phyloP scores from a whole-genome alignment of 1,284 basidiomycete species.

The Ganoderma boninense region DNA sequence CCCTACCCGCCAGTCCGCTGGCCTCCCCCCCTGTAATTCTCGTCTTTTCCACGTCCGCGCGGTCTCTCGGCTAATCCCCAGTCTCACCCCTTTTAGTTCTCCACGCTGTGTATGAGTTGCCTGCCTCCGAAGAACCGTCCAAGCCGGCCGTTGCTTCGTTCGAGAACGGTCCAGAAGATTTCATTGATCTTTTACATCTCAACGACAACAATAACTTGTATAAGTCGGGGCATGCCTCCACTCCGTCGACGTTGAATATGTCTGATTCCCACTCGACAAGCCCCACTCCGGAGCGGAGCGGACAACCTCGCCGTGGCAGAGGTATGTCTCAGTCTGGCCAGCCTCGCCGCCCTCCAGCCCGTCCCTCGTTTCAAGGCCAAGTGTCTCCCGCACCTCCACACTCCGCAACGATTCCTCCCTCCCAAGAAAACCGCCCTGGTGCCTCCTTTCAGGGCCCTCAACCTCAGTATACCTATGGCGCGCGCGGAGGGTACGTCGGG shows the following conservation, averaged over 20 bases:
- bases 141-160: conserved; percentile 31
- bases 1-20: conserved; percentile 27
- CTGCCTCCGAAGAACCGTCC: conserved; percentile 30
- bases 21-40: conserved; percentile 29
- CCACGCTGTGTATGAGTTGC: conserved; percentile 34
- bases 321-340: conserved; percentile 36
- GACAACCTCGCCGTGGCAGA: conserved; percentile 34
- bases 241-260: conserved; percentile 35
- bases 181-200: conserved; percentile 31
- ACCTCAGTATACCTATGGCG: conserved; percentile 44
- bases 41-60: conserved; percentile 7
- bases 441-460: conserved; percentile 31
- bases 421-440: conserved; percentile 27
- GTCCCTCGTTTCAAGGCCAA: conserved; percentile 31
- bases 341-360: conserved; percentile 35
- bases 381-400: conserved; percentile 21
- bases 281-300: conserved; percentile 34
- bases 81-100: conserved; percentile 13
- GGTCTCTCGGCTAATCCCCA: conserved; percentile 20
- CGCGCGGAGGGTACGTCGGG: conserved; percentile 48
- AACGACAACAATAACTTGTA: conserved; percentile 27
- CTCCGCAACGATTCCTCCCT: conserved; percentile 26
- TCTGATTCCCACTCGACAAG: conserved; percentile 32
- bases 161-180: conserved; percentile 40
- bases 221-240: conserved; percentile 36